Base-by-base conservation (phyloP, 495 filamentous ascomycete species). In the Aspergillus steynii region DNA sequence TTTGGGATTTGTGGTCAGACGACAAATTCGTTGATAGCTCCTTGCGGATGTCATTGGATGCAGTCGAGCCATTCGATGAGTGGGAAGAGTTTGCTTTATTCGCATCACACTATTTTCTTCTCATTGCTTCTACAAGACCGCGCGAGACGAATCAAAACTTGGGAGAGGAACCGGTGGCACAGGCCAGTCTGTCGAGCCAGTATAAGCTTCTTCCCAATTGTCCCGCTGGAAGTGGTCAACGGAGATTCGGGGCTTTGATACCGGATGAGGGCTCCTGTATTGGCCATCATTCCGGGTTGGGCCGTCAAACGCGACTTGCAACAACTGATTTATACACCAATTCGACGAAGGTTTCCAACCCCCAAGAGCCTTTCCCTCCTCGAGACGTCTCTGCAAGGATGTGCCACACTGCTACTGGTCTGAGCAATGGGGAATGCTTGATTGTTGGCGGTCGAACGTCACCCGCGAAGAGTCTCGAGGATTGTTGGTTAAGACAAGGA, bases 81-180 rank as follows among this genome's bases (percentile, higher is more conserved):
- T 97, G 91, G 92, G 93, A 97, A 73, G 93, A 97, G 63, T 92
- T 96, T 70, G 90, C 90, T 12, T 76, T 97, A 4, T 97, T 95
- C 71, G 87, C 82, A 5, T 84, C 86, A 53, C 93, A 96, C 75
- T 96, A 96, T 74, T 94, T 93, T 63, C 74, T 97, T 31, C 79
- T 96, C 7, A 75, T 88, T 45, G 92, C 92, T 6, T 75, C 71
- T 20, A 74, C 66, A 12, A 59, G 45, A 49, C 61, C 60, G 1
- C 45, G 25, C 10, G 2, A 10, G n/a, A 10, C 49, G 2, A 48
- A 52, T 12, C 29, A 45, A n/a, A 56, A 28, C 12, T 25, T 53
- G 34, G 47, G 27, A 29, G 9, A 31, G 3, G 14, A 50, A 10
- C 29, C 57, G 1, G 52, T 34, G 2, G 12, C 29, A 0, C 34